phyloP scores from a whole-genome alignment of 2,329 filamentous ascomycete species.

The Fusarium sp. region DNA sequence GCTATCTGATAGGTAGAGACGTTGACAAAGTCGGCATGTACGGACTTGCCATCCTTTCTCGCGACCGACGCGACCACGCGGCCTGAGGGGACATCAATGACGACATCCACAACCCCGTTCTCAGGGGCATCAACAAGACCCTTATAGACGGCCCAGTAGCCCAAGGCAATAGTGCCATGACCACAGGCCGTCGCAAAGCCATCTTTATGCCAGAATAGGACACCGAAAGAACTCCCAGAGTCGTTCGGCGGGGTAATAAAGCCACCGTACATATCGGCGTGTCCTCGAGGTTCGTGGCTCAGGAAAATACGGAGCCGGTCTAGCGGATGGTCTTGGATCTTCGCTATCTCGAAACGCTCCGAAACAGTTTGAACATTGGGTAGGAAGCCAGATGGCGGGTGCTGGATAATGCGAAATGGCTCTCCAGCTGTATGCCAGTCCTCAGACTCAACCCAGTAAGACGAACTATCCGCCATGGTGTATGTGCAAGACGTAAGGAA shows the following conservation, averaged over 20 bases:
- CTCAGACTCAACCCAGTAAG: not conserved
- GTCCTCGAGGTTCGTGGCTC: conserved; percentile 31
- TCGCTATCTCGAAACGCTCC: not conserved
- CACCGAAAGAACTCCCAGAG: conserved; percentile 34
- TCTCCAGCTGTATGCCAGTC: conserved; percentile 33
- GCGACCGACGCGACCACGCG: conserved; percentile 8
- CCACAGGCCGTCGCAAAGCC: conserved; percentile 17
- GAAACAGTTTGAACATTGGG: conserved; percentile 7
- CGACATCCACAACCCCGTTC: conserved; percentile 16
- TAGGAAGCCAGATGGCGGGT: conserved; percentile 3
- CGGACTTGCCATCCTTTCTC: not conserved
- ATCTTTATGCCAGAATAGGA: conserved; percentile 46
- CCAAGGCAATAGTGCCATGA: not conserved
- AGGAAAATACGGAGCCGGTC: conserved; percentile 25
- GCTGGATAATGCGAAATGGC: conserved; percentile 41
- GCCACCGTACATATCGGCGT: conserved; percentile 43
- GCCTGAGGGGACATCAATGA: conserved; percentile 32
- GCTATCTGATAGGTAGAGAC: conserved; percentile 30
- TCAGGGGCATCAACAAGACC: not conserved
- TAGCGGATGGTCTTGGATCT: not conserved
- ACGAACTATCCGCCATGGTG: not conserved
- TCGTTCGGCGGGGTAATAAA: conserved; percentile 41
- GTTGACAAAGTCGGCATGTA: conserved; percentile 31
- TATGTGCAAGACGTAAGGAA: not conserved
- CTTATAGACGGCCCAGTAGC: not conserved